These are phyloP conservation scores for Fusarium sp. DNA, from an alignment of 2,329 filamentous ascomycete genomes.

Conservation along the genomic window DNA sequence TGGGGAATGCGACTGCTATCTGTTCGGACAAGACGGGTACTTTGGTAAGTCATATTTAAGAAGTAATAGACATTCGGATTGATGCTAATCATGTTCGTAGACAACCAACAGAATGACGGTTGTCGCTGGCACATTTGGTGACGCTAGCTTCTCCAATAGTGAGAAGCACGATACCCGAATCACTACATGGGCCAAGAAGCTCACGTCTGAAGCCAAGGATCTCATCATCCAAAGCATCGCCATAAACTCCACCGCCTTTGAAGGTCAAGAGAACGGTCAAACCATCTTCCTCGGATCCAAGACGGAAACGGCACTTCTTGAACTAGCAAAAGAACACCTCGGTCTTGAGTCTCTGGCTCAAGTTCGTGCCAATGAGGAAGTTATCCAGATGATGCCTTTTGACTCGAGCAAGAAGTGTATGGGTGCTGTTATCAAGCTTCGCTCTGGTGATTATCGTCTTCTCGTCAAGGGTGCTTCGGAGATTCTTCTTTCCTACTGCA, in stretches of 20 bases:
- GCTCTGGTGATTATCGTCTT: not conserved
- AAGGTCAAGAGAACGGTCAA: not conserved
- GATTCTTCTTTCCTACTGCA: not conserved
- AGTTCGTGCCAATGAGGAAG: conserved; percentile 54
- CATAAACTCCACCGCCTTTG: not conserved
- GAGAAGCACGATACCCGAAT: not conserved
- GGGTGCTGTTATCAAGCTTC: conserved; percentile 63
- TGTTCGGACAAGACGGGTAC: conserved; percentile 71
- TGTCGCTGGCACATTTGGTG: not conserved
- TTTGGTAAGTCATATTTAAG: conserved; percentile 38
- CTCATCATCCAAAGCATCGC: not conserved
- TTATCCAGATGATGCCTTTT: conserved; percentile 64
- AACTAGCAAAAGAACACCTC: not conserved
- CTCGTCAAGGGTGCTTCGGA: not conserved
- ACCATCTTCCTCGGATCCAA: not conserved
- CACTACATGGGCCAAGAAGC: not conserved
- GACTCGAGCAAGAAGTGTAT: conserved; percentile 67
- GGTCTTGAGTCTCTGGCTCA: not conserved
- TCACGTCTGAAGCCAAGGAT: not conserved
- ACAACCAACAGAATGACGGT: not conserved
- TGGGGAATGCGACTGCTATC: conserved; percentile 78
- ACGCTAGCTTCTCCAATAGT: not conserved
- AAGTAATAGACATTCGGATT: not conserved
- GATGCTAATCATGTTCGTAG: not conserved
- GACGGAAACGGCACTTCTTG: not conserved